Conservation (phyloP, 2,329 filamentous ascomycete species). For the Phoma sp. region DNA sequence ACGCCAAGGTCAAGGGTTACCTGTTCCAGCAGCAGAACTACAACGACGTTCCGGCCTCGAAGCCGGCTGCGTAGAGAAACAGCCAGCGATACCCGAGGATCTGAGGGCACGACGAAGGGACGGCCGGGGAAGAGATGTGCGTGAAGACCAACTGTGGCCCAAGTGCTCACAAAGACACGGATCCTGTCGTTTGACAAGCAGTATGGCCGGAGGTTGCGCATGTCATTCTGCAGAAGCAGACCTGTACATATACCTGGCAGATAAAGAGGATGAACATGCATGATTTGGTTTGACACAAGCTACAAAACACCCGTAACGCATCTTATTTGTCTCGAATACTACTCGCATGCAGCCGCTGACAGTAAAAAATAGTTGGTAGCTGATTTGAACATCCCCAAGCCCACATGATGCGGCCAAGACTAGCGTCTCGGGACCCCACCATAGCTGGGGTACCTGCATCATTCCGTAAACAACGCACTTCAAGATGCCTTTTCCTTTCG, state of each 20-base stretch:
- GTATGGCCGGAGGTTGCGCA: constrained; percentile 15
- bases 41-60: constrained; percentile 44
- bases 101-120: neutral
- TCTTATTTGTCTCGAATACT: neutral
- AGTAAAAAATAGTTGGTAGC: neutral
- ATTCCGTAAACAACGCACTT: constrained; percentile 13
- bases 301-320: neutral
- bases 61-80: constrained; percentile 8
- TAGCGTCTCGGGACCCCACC: constrained; percentile 27
- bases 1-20: constrained; percentile 78
- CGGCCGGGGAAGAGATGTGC: constrained; percentile 2
- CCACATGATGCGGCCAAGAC: constrained; percentile 16
- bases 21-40: constrained; percentile 83
- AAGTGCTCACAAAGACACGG: constrained; percentile 15
- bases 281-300: constrained; percentile 12
- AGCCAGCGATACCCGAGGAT: constrained; percentile 32
- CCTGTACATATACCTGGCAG: constrained; percentile 39
- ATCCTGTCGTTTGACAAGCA: constrained; percentile 18
- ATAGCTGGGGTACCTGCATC: constrained; percentile 36
- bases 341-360: neutral
- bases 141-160: constrained; percentile 7
- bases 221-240: constrained; percentile 28
- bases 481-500: constrained; percentile 86
- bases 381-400: neutral
- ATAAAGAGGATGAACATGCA: constrained; percentile 21